These are phyloP conservation scores for Trichosporon ovoides DNA, from an alignment of 1,284 basidiomycete genomes.

Conservation along the genomic window DNA sequence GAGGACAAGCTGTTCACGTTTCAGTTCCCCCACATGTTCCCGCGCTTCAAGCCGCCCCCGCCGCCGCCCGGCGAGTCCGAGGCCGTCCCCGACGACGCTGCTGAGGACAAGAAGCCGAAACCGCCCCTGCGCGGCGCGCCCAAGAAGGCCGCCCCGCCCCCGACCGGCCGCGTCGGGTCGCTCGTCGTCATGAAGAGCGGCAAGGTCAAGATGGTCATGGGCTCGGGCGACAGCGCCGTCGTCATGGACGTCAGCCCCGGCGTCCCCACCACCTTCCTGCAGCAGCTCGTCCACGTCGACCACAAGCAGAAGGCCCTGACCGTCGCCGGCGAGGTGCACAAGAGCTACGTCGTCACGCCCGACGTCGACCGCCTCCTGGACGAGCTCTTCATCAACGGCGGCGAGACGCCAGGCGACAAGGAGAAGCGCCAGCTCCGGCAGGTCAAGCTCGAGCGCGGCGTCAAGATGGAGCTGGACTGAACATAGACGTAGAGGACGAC, in stretches of 20 bases:
- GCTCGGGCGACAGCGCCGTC: constrained; percentile 72
- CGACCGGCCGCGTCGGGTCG: constrained; percentile 74
- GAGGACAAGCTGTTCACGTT: constrained; percentile 75
- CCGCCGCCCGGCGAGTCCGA: background rate
- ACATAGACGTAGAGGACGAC: no score
- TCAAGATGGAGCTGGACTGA: constrained; percentile 55
- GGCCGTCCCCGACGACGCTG: background rate
- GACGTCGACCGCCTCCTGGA: constrained; percentile 70
- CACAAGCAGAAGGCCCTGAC: constrained; percentile 56
- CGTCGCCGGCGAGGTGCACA: constrained; percentile 77
- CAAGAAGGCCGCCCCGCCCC: constrained; percentile 45
- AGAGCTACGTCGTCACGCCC: constrained; percentile 78
- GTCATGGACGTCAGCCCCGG: constrained; percentile 78
- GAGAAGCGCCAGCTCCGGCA: constrained; percentile 41
- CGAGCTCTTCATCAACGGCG: constrained; percentile 57
- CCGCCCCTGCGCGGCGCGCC: constrained; percentile 22
- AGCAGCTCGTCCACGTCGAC: constrained; percentile 77
- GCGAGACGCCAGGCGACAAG: constrained; percentile 44
- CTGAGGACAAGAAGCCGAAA: constrained; percentile 31
- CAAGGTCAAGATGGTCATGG: constrained; percentile 76
- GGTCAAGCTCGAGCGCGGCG: constrained; percentile 52
- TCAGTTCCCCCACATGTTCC: constrained; percentile 88
- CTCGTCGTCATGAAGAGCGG: constrained; percentile 78
- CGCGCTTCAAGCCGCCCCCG: constrained; percentile 56
- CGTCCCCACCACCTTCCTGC: constrained; percentile 80